Conservation (phyloP, 345 rosid genomes). For the Hypericum perforatum region DNA sequence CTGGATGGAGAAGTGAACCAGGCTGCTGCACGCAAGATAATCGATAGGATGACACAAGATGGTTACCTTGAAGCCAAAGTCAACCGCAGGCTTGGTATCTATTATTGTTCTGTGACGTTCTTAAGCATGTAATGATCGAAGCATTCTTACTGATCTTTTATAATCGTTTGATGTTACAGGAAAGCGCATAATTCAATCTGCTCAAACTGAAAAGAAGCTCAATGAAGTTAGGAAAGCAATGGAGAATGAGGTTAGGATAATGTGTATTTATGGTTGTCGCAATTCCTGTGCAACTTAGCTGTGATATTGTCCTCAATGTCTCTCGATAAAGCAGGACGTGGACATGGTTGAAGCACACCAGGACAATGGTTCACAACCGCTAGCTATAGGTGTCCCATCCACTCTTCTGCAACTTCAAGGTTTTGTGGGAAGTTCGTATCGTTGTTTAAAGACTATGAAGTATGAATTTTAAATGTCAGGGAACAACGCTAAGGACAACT, state of each 20-base stretch:
- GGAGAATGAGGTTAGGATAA: constrained; percentile 49
- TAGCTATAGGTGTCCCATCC: constrained; percentile 20
- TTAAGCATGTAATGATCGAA: too few relatives aligned
- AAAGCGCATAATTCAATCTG: constrained; percentile 73
- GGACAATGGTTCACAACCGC: constrained; percentile 17
- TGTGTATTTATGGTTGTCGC: neutral
- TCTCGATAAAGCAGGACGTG: constrained; percentile 40
- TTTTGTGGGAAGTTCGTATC: neutral
- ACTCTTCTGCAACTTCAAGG: neutral
- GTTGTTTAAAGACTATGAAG: neutral
- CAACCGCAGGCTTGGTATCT: constrained; percentile 71
- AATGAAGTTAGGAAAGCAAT: constrained; percentile 62
- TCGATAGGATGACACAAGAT: constrained; percentile 63
- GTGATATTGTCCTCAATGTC: neutral
- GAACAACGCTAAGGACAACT: constrained; percentile 35
- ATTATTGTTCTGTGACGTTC: neutral
- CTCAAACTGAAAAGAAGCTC: constrained; percentile 54
- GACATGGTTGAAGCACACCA: constrained; percentile 30
- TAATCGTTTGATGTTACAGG: constrained; percentile 34
- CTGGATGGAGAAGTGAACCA: constrained; percentile 70
- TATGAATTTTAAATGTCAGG: constrained; percentile 20
- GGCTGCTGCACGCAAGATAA: constrained; percentile 47
- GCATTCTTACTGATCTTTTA: neutral
- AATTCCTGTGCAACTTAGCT: neutral
- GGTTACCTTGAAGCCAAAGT: constrained; percentile 73